Percentiles rank a stretch among this genome's conserved stretches.
Evolutionary conservation across 192 early-diverging fungal species (phyloP).

Genomic region (Gaertneriomyces sp.): DNA sequence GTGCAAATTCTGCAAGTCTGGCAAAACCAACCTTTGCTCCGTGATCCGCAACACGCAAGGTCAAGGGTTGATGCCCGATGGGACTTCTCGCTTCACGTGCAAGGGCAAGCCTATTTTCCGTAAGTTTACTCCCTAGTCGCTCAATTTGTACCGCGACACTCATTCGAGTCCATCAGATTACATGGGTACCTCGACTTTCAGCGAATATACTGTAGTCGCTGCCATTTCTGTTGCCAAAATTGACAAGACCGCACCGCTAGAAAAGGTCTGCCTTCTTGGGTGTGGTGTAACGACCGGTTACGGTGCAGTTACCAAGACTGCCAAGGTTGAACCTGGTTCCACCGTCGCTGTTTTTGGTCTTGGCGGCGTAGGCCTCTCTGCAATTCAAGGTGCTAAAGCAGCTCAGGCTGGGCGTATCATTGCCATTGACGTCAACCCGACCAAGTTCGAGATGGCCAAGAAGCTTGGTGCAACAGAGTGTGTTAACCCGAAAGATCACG

Average conservation of each 20-base stretch:
- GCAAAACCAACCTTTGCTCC: constrained; percentile 96
- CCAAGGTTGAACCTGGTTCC: constrained; percentile 74
- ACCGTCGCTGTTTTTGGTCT: constrained; percentile 89
- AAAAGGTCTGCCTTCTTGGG: constrained; percentile 87
- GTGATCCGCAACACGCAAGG: constrained; percentile 89
- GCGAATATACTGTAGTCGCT: constrained; percentile 88
- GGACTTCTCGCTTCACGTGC: constrained; percentile 86
- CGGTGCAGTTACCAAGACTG: constrained; percentile 91
- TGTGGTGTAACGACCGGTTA: constrained; percentile 97
- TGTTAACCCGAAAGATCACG: constrained; percentile 80
- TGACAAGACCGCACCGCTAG: constrained; percentile 68
- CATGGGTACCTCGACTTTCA: constrained; percentile 90
- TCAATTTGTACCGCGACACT: too few relatives aligned
- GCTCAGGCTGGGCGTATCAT: constrained; percentile 65
- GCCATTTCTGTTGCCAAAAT: constrained; percentile 94
- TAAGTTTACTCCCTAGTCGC: too few relatives aligned
- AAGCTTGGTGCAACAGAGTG: constrained; percentile 86
- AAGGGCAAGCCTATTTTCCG: constrained; percentile 80
- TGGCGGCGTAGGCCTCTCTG: constrained; percentile 89
- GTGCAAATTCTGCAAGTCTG: constrained; percentile 97
- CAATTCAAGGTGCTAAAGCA: constrained; percentile 74
- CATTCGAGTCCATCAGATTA: constrained; percentile 47
- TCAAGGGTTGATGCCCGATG: constrained; percentile 92
- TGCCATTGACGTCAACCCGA: constrained; percentile 85
- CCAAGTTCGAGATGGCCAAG: constrained; percentile 74